Percentiles rank a stretch among this genome's conserved stretches.
These are phyloP conservation scores for Aspergillus unguis DNA, from an alignment of 2,329 filamentous ascomycete species.

Conservation along the genomic window DNA sequence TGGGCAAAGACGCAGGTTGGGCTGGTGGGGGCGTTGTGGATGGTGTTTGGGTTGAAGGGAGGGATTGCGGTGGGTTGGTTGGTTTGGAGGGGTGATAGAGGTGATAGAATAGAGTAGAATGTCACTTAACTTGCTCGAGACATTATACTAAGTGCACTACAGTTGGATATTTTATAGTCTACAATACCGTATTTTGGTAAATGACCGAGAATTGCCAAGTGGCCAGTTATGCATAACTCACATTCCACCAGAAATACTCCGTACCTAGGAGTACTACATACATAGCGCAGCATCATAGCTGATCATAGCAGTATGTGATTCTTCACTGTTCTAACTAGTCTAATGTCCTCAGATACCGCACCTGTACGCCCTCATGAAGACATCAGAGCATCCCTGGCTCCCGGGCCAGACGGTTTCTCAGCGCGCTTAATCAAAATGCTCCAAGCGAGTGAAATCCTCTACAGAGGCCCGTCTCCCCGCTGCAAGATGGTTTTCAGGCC, in stretches of 20 bases:
- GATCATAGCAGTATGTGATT: slow-evolving; percentile 6
- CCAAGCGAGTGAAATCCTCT: slow-evolving; percentile 19
- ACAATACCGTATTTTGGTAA: too few relatives aligned
- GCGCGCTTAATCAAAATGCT: slow-evolving; percentile 16
- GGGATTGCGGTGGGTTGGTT: slow-evolving; percentile 58
- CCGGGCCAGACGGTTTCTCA: slow-evolving; percentile 7
- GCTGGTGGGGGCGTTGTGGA: slow-evolving; percentile 57
- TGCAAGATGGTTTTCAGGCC: slow-evolving; percentile 24
- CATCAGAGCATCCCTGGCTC: slow-evolving; percentile 16
- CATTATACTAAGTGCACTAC: too few relatives aligned
- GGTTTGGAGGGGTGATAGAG: slow-evolving; percentile 53
- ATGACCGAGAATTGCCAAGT: too few relatives aligned
- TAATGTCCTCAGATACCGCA: slow-evolving; percentile 5
- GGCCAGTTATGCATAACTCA: too few relatives aligned
- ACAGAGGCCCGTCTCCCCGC: slow-evolving; percentile 19
- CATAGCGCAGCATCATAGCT: slow-evolving; percentile 13
- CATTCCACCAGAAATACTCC: too few relatives aligned
- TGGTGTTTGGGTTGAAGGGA: slow-evolving; percentile 57
- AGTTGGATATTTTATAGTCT: too few relatives aligned
- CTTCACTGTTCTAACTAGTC: neutral
- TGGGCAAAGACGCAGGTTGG: slow-evolving; percentile 53
- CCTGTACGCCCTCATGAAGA: slow-evolving; percentile 12
- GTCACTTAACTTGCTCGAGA: too few relatives aligned
- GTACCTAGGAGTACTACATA: too few relatives aligned
- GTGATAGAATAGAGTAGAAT: neutral